Evolutionary conservation across 78 protist species (phyloP).

Genomic region (slime mould (Dictyostelium discoideum)): dicty_2.7 NC_007088.5:3744501-3745000

Average conservation of each 20-base stretch:
- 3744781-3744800: not conserved
- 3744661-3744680: not conserved
- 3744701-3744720: not conserved
- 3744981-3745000: not conserved
- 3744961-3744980: not conserved
- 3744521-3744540: too few relatives aligned
- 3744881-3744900: not conserved
- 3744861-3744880: not conserved
- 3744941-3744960: not conserved
- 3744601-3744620: not conserved
- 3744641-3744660: not conserved
- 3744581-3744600: not conserved
- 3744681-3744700: not conserved
- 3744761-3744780: not conserved
- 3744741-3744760: not conserved
- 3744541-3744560: too few relatives aligned
- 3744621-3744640: too few relatives aligned
- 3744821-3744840: not conserved
- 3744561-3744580: not conserved
- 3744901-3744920: not conserved
- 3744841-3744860: not conserved
- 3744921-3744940: not conserved
- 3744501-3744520: too few relatives aligned
- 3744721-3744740: not conserved
- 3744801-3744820: not conserved